A percentile compares a stretch with the other conserved stretches of the same genome.
These are phyloP conservation scores for Cyclostephanos invisitatus DNA, from an alignment of 108 stramenopile genomes.

Conservation along the genomic window DNA sequence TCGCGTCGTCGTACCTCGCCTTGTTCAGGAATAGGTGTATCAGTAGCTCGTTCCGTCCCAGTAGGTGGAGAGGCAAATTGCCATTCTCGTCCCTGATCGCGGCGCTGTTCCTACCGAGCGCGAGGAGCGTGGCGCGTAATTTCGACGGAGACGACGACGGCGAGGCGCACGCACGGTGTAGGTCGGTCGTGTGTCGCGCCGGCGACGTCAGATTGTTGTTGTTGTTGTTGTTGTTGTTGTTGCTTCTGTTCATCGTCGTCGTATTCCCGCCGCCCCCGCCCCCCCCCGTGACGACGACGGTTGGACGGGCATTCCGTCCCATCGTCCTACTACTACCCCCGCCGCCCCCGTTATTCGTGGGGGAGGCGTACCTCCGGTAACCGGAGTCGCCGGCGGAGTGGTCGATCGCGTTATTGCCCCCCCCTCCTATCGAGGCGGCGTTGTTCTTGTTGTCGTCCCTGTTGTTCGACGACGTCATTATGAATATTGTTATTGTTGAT, in stretches of 20 bases:
- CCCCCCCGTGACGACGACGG: neutral
- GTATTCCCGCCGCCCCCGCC: neutral
- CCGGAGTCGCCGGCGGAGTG: neutral
- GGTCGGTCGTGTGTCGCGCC: slow-evolving; percentile 31
- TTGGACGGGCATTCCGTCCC: too few relatives aligned
- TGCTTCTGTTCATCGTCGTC: neutral
- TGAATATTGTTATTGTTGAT: too few relatives aligned
- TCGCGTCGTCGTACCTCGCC: slow-evolving; percentile 30
- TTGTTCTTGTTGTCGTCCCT: too few relatives aligned
- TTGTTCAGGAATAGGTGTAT: slow-evolving; percentile 50
- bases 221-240: neutral
- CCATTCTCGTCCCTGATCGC: slow-evolving; percentile 24
- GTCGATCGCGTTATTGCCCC: neutral
- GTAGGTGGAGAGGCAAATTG: slow-evolving; percentile 37
- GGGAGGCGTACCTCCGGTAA: neutral
- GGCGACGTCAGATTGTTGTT: neutral
- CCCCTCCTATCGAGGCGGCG: too few relatives aligned
- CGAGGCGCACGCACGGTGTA: slow-evolving; percentile 46
- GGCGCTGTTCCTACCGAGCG: slow-evolving; percentile 32
- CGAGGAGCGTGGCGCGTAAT: slow-evolving; percentile 52
- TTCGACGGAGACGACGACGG: slow-evolving; percentile 51
- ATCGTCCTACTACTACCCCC: too few relatives aligned
- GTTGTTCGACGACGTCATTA: too few relatives aligned
- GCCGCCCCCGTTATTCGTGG: neutral
- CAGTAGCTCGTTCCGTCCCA: slow-evolving; percentile 42